Base-by-base conservation (phyloP, 306 rosid species). In the Sesbania bispinosa region DNA sequence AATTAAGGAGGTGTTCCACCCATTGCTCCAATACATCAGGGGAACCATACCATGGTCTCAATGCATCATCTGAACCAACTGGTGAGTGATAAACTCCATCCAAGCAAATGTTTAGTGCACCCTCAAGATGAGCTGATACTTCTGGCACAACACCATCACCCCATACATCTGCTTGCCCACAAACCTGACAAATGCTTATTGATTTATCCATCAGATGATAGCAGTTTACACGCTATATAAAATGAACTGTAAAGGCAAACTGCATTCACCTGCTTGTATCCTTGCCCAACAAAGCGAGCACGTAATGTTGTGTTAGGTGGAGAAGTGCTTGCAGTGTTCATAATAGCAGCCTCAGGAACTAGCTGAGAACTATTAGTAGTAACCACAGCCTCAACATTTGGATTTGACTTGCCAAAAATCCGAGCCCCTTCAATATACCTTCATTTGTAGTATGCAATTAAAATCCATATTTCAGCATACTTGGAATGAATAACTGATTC, bases 31-130 rank as follows among this genome's bases (percentile, higher is more conserved):
- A 33, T 24, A 88, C 82, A 10, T 80, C 51, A 13, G 96, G 97
- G 15, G 97, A 90, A 27, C 98, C 98, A 62, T 90, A 93, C 98
- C 97, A 90, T 29, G 94, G 96, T 77, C 90, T 90, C 13, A 67
- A 74, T 9, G 24, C 55, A 78, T 93, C 96, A 75, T 93, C 96
- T 68, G 98, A 87, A 43, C 94, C 98, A 76, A 93, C 90, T 3
- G 97, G 98, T 2, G 98, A 93, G 84, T 93, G 98, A 74, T 93
- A 93, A 50, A 93, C 89, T 13, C 97, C 98, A 66, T 88, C 84
- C 43, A 90, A 66, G 79, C 79, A 79, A 36, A 93, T 80, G 77
- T 90, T 88, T 10, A 88, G 78, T 4, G 98, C 98, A 32, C 96
- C 98, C 35, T 88, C 92, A 16, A 90, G 76, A 79, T 93, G 93